Conservation (phyloP, 2,329 filamentous ascomycete species). For the Elsinoe batatas region DNA sequence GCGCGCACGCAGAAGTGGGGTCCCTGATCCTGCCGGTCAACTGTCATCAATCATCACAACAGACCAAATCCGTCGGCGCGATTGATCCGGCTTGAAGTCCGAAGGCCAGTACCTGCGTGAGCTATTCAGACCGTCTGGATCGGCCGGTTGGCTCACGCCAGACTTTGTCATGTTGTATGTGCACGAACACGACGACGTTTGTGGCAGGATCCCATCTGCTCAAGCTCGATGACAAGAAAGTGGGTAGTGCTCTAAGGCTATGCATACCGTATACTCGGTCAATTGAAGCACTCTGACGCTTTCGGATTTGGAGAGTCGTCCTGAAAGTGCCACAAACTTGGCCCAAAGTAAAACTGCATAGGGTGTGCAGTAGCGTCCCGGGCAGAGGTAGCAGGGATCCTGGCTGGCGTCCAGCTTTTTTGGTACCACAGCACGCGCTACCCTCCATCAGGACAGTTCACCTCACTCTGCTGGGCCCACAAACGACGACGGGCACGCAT, state of each 20-base stretch:
- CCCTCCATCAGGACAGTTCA: slow-evolving; percentile 9
- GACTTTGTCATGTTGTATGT: background rate
- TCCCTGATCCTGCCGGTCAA: background rate
- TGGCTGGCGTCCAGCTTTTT: slow-evolving; percentile 4
- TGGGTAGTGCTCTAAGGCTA: too few species aligned
- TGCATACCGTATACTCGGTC: background rate
- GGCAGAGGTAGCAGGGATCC: background rate
- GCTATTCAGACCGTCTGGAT: background rate
- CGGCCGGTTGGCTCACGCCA: background rate
- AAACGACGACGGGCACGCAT: background rate
- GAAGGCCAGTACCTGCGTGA: background rate
- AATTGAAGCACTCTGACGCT: slow-evolving; percentile 1
- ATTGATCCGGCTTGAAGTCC: background rate
- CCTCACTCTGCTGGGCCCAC: slow-evolving; percentile 5
- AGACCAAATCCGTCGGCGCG: slow-evolving; percentile 10
- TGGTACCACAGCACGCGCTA: slow-evolving; percentile 1
- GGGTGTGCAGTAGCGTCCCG: slow-evolving; percentile 7
- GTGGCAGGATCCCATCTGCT: background rate
- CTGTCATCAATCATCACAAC: slow-evolving; percentile 11
- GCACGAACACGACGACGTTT: background rate
- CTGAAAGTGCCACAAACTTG: slow-evolving; percentile 11
- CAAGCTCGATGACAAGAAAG: too few species aligned
- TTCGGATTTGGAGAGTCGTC: background rate
- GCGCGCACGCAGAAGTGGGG: slow-evolving; percentile 8
- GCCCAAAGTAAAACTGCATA: slow-evolving; percentile 11